A percentile compares a stretch with the other conserved stretches of the same genome.
Evolutionary conservation across 345 rosid genomes (phyloP).

Genomic region (Aegle marmelos): DNA sequence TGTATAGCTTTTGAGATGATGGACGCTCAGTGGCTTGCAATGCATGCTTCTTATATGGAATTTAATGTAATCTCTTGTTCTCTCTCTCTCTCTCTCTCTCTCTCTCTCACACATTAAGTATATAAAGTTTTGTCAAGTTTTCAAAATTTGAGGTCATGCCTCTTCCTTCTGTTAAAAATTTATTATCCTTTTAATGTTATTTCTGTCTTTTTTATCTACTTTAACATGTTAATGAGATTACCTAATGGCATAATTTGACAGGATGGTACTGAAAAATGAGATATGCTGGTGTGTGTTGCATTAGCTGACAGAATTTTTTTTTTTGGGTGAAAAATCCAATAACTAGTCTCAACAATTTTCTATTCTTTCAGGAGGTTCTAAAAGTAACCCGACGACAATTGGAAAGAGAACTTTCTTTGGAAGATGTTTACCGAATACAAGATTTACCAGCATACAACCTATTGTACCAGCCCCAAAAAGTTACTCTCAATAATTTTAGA

Average conservation of each 20-base stretch:
- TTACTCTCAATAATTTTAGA: background rate
- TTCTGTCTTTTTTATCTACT: background rate
- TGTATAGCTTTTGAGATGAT: slow-evolving; percentile 94
- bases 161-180: background rate
- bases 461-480: slow-evolving; percentile 36
- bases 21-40: slow-evolving; percentile 99
- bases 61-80: slow-evolving; percentile 59
- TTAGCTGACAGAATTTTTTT: background rate
- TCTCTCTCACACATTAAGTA: slow-evolving; percentile 6
- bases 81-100: slow-evolving; percentile 19
- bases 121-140: background rate
- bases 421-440: slow-evolving; percentile 67
- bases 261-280: background rate
- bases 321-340: background rate
- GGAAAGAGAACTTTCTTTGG: slow-evolving; percentile 82
- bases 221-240: background rate
- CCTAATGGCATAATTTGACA: background rate
- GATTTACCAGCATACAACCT: slow-evolving; percentile 90
- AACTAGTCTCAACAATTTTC: background rate
- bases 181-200: no score
- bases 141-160: background rate
- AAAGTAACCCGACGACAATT: slow-evolving; percentile 74
- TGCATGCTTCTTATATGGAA: slow-evolving; percentile 99
- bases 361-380: slow-evolving; percentile 67
- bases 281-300: background rate